A percentile compares a stretch with the other conserved stretches of the same genome.
These are phyloP conservation scores for Aciculosporium take DNA, from an alignment of 2,329 filamentous ascomycete species.

Conservation along the genomic window DNA sequence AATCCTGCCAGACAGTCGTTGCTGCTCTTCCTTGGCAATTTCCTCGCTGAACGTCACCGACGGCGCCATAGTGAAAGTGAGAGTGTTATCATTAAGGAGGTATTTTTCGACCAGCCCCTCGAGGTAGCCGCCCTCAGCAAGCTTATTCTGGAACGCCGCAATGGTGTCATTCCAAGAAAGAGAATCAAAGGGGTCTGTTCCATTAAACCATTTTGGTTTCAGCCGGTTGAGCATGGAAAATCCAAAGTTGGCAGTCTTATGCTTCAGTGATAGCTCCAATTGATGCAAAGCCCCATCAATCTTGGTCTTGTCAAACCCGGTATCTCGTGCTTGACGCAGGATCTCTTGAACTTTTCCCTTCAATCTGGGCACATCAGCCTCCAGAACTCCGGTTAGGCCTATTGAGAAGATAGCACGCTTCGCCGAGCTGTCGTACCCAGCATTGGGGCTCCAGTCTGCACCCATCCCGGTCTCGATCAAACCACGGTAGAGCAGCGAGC, in stretches of 20 bases:
- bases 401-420: slow-evolving; percentile 76
- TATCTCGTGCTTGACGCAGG: slow-evolving; percentile 51
- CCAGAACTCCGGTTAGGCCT: slow-evolving; percentile 77
- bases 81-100: slow-evolving; percentile 67
- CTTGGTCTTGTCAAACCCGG: slow-evolving; percentile 78
- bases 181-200: slow-evolving; percentile 79
- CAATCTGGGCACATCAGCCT: slow-evolving; percentile 63
- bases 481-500: slow-evolving; percentile 79
- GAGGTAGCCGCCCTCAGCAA: slow-evolving; percentile 65
- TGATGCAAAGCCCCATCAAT: slow-evolving; percentile 91
- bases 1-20: slow-evolving; percentile 62
- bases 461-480: slow-evolving; percentile 83
- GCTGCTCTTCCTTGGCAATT: slow-evolving; percentile 61
- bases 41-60: slow-evolving; percentile 61
- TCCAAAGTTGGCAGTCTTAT: slow-evolving; percentile 93
- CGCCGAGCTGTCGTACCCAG: slow-evolving; percentile 72
- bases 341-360: slow-evolving; percentile 61
- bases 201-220: slow-evolving; percentile 90
- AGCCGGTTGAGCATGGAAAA: slow-evolving; percentile 80
- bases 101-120: slow-evolving; percentile 82
- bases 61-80: slow-evolving; percentile 91
- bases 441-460: slow-evolving; percentile 88
- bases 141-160: slow-evolving; percentile 61
- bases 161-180: slow-evolving; percentile 87
- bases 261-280: slow-evolving; percentile 80